Evolutionary conservation across 768 basidiomycete species (phyloP).

Genomic region (Collybia sp.): DNA sequence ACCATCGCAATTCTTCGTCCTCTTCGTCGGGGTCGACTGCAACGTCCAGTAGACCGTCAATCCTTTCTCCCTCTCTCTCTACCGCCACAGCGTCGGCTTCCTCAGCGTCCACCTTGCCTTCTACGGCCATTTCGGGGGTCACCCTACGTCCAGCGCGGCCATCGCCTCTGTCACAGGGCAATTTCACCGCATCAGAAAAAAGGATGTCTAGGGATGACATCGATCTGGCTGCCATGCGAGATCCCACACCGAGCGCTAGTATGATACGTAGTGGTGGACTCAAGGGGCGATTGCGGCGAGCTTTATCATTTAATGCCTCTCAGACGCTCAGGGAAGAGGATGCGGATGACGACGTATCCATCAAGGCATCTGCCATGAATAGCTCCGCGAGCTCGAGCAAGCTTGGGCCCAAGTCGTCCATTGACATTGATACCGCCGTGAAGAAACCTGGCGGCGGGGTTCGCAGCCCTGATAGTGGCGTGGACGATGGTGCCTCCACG

Average conservation of each 20-base stretch:
- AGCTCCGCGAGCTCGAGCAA: constrained; percentile 17
- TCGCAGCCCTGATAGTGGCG: constrained; percentile 23
- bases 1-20: constrained; percentile 31
- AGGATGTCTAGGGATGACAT: constrained; percentile 78
- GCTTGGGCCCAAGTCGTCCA: constrained; percentile 28
- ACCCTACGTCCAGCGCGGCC: constrained; percentile 44
- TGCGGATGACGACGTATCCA: constrained; percentile 34
- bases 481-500: constrained; percentile 36
- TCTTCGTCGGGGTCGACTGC: constrained; percentile 45
- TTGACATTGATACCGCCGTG: constrained; percentile 22
- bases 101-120: constrained; percentile 25
- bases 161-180: constrained; percentile 69
- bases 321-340: constrained; percentile 56
- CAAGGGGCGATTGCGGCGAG: constrained; percentile 73
- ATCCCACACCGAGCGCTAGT: constrained; percentile 28
- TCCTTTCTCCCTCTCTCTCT: constrained; percentile 25
- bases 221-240: constrained; percentile 56
- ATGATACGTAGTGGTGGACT: constrained; percentile 62
- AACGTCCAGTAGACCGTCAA: constrained; percentile 27
- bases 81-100: constrained; percentile 26
- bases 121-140: constrained; percentile 21
- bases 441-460: constrained; percentile 14
- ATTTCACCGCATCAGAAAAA: constrained; percentile 58
- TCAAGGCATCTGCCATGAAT: constrained; percentile 31
- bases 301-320: constrained; percentile 60